A percentile compares a stretch with the other conserved stretches of the same genome.
Conservation (phyloP, 257 asterid genomes). For the Thymus quinquecostatus region DNA sequence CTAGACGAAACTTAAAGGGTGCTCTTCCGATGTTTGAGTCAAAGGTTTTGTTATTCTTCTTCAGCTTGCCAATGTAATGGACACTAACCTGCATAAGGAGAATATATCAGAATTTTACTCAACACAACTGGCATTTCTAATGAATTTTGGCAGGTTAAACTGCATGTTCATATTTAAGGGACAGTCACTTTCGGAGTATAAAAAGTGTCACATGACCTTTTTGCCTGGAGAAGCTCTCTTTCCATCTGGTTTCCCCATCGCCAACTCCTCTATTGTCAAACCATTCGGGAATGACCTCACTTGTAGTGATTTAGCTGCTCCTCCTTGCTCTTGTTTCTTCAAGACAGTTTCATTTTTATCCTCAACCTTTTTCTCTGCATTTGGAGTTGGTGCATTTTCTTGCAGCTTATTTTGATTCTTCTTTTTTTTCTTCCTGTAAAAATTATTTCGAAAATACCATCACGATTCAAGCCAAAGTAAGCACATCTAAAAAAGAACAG, state of each 20-base stretch:
- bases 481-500: conserved; percentile 18
- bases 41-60: conserved; percentile 70
- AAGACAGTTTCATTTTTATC: conserved; percentile 36
- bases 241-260: conserved; percentile 93
- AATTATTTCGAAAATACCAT: conserved; percentile 24
- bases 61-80: conserved; percentile 77
- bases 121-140: not conserved
- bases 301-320: conserved; percentile 53
- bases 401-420: conserved; percentile 61
- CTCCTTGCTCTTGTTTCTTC: conserved; percentile 51
- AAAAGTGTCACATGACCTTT: conserved; percentile 50
- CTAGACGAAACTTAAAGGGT: conserved; percentile 89
- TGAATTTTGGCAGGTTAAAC: not conserved
- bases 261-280: conserved; percentile 75
- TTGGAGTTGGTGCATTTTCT: conserved; percentile 42
- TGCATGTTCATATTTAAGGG: not conserved
- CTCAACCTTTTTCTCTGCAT: conserved; percentile 37
- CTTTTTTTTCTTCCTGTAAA: conserved; percentile 55
- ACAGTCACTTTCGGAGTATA: not conserved
- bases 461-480: conserved; percentile 16
- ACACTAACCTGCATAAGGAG: conserved; percentile 63
- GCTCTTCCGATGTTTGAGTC: conserved; percentile 79
- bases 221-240: conserved; percentile 80
- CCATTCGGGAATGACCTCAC: conserved; percentile 85
- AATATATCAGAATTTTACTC: conserved; percentile 7